These are phyloP conservation scores for Protea cynaroides DNA, from an alignment of 164 flowering plant species.

Conservation along the genomic window DNA sequence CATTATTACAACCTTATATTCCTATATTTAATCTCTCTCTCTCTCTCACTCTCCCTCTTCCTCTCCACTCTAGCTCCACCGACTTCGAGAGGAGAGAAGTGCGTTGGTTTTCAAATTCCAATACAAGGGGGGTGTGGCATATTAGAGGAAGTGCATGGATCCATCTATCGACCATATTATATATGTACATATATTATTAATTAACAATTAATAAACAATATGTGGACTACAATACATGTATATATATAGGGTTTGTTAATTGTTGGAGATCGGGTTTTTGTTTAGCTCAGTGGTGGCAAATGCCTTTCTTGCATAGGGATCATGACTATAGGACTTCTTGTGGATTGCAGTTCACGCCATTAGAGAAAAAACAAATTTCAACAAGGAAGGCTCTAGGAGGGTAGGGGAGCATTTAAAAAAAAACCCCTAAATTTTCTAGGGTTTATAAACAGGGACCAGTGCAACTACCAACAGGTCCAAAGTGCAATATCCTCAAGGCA, in stretches of 20 bases:
- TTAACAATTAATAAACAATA: too few relatives aligned
- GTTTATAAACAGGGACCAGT: background rate
- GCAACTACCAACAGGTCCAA: too few relatives aligned
- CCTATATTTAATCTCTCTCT: background rate
- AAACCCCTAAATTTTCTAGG: constrained; percentile 3
- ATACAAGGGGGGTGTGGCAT: background rate
- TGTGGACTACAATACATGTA: too few relatives aligned
- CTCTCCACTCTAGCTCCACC: too few relatives aligned
- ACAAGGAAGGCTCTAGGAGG: too few relatives aligned
- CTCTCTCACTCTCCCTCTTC: background rate
- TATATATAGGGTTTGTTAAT: too few relatives aligned
- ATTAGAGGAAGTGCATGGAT: background rate
- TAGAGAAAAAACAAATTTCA: too few relatives aligned
- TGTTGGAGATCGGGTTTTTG: background rate
- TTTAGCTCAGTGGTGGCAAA: constrained; percentile 5
- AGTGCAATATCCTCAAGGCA: too few relatives aligned
- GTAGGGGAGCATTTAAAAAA: background rate
- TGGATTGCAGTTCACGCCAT: constrained; percentile 5
- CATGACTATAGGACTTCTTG: background rate
- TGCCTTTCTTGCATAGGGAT: constrained; percentile 1
- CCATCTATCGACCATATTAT: too few relatives aligned
- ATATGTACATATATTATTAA: too few relatives aligned
- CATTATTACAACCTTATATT: too few relatives aligned
- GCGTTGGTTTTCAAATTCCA: background rate
- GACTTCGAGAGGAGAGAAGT: background rate